These are phyloP conservation scores for Murraya koenigii DNA, from an alignment of 345 rosid species.

Conservation along the genomic window DNA sequence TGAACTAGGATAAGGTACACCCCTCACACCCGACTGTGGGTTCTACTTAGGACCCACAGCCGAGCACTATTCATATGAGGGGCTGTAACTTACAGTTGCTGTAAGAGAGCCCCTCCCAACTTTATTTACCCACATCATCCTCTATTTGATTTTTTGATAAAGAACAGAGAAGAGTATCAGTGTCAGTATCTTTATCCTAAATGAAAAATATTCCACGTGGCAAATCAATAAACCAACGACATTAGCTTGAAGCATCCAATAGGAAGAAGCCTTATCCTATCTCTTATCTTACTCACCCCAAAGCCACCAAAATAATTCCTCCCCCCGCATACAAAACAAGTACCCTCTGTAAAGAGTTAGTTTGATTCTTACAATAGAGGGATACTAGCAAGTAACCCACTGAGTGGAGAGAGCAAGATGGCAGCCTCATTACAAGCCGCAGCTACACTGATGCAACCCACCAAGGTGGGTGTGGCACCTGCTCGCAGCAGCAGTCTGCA, in stretches of 20 bases:
- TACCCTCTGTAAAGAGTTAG: not conserved
- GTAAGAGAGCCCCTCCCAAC: too few species aligned
- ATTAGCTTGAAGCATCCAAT: slow-evolving; percentile 54
- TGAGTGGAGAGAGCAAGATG: slow-evolving; percentile 34
- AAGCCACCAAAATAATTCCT: slow-evolving; percentile 28
- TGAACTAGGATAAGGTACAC: too few species aligned
- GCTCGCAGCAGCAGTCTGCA: slow-evolving; percentile 37
- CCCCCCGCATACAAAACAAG: not conserved
- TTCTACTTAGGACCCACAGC: too few species aligned
- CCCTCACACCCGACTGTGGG: too few species aligned
- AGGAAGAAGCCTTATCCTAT: slow-evolving; percentile 63
- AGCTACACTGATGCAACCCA: slow-evolving; percentile 78
- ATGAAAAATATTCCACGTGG: slow-evolving; percentile 47
- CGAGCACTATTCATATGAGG: too few species aligned
- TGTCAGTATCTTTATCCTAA: slow-evolving; percentile 35
- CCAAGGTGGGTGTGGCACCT: slow-evolving; percentile 43
- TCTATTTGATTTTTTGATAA: not conserved
- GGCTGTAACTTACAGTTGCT: too few species aligned
- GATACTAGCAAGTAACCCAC: not conserved
- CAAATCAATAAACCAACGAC: slow-evolving; percentile 25
- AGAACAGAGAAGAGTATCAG: not conserved
- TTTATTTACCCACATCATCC: slow-evolving; percentile 25
- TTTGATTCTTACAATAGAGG: not conserved
- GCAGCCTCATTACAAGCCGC: slow-evolving; percentile 92
- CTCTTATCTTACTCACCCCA: slow-evolving; percentile 53